Percentiles rank a stretch among this genome's conserved stretches.
Conservation (phyloP, 148 eudicot genomes). For the Dianthus caryophyllus region DNA sequence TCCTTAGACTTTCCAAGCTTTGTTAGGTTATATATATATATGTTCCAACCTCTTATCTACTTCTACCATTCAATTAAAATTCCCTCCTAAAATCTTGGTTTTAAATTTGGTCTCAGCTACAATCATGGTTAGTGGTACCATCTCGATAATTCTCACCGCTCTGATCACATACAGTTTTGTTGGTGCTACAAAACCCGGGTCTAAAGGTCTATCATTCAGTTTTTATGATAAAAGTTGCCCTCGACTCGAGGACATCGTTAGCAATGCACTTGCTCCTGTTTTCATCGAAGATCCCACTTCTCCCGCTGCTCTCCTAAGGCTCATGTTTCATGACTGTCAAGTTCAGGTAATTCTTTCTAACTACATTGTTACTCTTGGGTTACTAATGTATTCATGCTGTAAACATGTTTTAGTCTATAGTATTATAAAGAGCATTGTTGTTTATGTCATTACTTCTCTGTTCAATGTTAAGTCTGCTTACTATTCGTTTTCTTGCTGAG, state of each 20-base stretch:
- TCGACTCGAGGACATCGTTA: constrained; percentile 24
- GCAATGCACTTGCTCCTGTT: constrained; percentile 20
- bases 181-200: constrained; percentile 8
- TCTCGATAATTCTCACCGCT: constrained; percentile 15
- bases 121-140: constrained; percentile 20
- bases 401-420: constrained; percentile 4
- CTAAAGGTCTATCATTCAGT: constrained; percentile 26
- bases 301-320: constrained; percentile 30
- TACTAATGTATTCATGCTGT: too few relatives aligned
- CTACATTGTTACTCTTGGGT: not conserved
- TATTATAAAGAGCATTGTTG: too few relatives aligned
- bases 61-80: constrained; percentile 10
- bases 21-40: constrained; percentile 24
- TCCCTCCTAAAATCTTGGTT: constrained; percentile 13
- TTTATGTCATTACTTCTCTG: not conserved
- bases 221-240: constrained; percentile 30
- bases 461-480: constrained; percentile 5
- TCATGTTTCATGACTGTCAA: constrained; percentile 39
- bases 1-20: constrained; percentile 6
- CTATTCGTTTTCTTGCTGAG: not conserved
- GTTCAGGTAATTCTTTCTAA: constrained; percentile 22
- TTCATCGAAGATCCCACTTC: constrained; percentile 30
- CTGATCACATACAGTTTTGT: constrained; percentile 8
- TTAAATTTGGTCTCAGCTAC: constrained; percentile 15
- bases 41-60: constrained; percentile 19